These are phyloP conservation scores for Termitomyces bulborhizus DNA, from an alignment of 768 basidiomycete species.

Conservation along the genomic window DNA sequence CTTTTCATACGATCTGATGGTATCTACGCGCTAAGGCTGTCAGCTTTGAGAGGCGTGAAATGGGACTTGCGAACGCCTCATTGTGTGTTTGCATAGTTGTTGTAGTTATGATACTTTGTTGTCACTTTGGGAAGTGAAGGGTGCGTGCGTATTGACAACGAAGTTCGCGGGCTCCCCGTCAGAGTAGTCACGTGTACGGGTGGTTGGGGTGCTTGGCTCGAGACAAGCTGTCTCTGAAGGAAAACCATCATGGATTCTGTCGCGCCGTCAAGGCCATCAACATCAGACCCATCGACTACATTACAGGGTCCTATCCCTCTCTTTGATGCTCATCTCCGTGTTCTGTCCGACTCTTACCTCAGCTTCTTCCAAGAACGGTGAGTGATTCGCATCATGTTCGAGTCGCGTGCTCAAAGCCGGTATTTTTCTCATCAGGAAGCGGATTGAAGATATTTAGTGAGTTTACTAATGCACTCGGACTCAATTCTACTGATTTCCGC, in stretches of 20 bases:
- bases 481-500: conserved; percentile 6
- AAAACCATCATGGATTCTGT: conserved; percentile 25
- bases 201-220: conserved; percentile 8
- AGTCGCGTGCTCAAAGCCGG: conserved; percentile 13
- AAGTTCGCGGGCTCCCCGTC: too few relatives aligned
- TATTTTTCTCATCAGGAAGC: conserved; percentile 50
- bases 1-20: too few relatives aligned
- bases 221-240: conserved; percentile 7
- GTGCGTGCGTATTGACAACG: too few relatives aligned
- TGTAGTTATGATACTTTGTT: too few relatives aligned
- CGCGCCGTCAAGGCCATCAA: conserved; percentile 33
- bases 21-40: too few relatives aligned
- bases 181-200: conserved; percentile 2
- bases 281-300: conserved; percentile 25
- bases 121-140: too few relatives aligned
- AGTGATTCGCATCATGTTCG: conserved; percentile 13
- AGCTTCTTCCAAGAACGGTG: conserved; percentile 85
- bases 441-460: conserved; percentile 84
- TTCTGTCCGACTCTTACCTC: conserved; percentile 72
- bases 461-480: conserved; percentile 16
- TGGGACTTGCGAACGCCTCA: too few relatives aligned
- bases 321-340: conserved; percentile 67
- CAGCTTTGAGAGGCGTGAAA: too few relatives aligned
- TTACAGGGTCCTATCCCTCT: conserved; percentile 55
- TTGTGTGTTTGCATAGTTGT: too few relatives aligned